Evolutionary conservation across 768 basidiomycete species (phyloP), one percentile per base, ranked within the genome.

Genomic region (Mycena venus): DNA sequence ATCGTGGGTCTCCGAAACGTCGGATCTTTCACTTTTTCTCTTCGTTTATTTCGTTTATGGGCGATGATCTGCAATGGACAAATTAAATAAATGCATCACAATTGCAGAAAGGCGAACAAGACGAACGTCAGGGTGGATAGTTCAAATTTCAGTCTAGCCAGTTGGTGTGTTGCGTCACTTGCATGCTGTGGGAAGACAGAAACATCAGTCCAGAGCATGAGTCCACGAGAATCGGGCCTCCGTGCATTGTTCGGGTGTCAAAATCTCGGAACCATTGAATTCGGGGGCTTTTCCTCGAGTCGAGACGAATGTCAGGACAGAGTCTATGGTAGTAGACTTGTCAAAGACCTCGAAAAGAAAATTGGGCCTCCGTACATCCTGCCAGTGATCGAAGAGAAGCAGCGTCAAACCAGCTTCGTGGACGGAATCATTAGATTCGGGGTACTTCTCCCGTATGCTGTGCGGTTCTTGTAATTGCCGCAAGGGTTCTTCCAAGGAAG

Each of bases 31-130:
- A 34, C 5, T 3, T 17, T 59, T 29, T 23, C 7, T 40, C 12
- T 19, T 63, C 32, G 7, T 17, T 4, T n/a, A n/a, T 51, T 12
- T 51, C 17, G 27, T 11, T 51, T 51, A 21, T n/a, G 49, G 49
- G 31, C 12, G 40, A 8, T 25, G 10, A n/a, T 34, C 21, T 19
- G 38, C 38, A 27, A 44, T n/a, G 27, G 62, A 32, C 27, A 32
- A 49, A 63, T 63, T 63, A 63, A 63, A 63, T 31, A 21, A 63
- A 63, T 63, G 31, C 17, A 63, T 63, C 62, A 63, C 10, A 23
- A n/a, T 59, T 34, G 32, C 10, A 44, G 12, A n/a, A 31, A 60
- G 11, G 58, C 58, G 62, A 63, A 47, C 62, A 42, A 23, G 62
- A 63, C 62, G 44, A 63, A 63, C 44, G 62, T 63, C 44, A 23